These are phyloP conservation scores for Senecio squalidus DNA, from an alignment of 140 eudicot genomes.

Conservation along the genomic window DNA sequence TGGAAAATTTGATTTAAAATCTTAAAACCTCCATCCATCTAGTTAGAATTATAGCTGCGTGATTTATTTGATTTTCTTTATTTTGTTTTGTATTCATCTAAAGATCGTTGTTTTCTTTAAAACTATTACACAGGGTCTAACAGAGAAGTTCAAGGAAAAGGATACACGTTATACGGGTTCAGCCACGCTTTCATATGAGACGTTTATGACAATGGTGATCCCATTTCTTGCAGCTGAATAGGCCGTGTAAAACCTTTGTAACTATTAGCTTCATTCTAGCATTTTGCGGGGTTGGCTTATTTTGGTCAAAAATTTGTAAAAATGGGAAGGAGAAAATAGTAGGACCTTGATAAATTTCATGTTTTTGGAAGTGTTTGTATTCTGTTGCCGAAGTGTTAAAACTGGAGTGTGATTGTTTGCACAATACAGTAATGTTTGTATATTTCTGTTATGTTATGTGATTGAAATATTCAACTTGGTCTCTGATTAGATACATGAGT, in stretches of 20 bases:
- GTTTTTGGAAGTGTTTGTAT: conserved; percentile 7
- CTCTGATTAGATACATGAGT: not conserved
- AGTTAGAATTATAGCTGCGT: not conserved
- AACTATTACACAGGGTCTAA: conserved; percentile 96
- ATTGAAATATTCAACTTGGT: not conserved
- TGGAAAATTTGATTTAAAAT: not conserved
- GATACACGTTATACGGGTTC: conserved; percentile 71
- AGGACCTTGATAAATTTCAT: no score
- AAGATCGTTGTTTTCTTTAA: not conserved
- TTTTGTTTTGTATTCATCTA: not conserved
- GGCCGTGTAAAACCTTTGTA: conserved; percentile 4
- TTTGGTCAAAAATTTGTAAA: conserved; percentile 7
- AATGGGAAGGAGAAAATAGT: no score
- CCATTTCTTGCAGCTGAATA: conserved; percentile 63
- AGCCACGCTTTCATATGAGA: conserved; percentile 66
- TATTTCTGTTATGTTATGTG: not conserved
- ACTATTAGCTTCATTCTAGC: not conserved
- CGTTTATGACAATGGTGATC: conserved; percentile 77
- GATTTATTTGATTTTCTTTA: no score
- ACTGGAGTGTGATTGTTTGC: not conserved
- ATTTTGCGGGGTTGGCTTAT: not conserved
- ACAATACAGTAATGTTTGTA: not conserved
- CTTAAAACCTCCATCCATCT: not conserved
- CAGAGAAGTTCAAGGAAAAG: conserved; percentile 91
- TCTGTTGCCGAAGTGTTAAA: not conserved